Percentiles rank a stretch among this genome's conserved stretches.
Conservation (phyloP, 805 yeast species). For the Metschnikowia lunata region DNA sequence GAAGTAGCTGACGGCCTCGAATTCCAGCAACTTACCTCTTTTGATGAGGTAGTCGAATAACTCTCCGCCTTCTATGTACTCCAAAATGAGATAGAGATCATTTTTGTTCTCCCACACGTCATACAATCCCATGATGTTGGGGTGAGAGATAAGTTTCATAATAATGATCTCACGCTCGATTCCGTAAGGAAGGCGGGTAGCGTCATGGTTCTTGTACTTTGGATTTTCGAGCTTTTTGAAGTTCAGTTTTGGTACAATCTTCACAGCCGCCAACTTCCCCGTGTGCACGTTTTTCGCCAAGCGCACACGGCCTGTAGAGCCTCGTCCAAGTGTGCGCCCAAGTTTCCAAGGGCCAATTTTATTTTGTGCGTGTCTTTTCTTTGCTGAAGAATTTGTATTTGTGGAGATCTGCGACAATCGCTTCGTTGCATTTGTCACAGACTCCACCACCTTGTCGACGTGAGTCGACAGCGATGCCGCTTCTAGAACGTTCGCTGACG, state of each 20-base stretch:
- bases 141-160: conserved; percentile 76
- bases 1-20: conserved; percentile 86
- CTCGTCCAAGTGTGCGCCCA: conserved; percentile 91
- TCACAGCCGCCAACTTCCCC: conserved; percentile 92
- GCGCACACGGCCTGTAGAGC: conserved; percentile 94
- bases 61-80: conserved; percentile 97
- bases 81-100: conserved; percentile 80
- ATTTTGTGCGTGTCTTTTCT: conserved; percentile 45
- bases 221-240: conserved; percentile 49
- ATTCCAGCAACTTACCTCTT: conserved; percentile 81
- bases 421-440: conserved; percentile 44
- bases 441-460: conserved; percentile 41
- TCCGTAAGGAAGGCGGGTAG: conserved; percentile 67
- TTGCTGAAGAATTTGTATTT: conserved; percentile 36
- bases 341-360: conserved; percentile 95
- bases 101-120: conserved; percentile 88
- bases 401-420: conserved; percentile 48
- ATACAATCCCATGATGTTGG: conserved; percentile 71
- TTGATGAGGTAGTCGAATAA: conserved; percentile 87
- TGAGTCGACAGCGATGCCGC: conserved; percentile 17
- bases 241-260: conserved; percentile 85
- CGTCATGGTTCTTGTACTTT: conserved; percentile 42
- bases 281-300: conserved; percentile 82
- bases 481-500: conserved; percentile 11
- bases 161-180: conserved; percentile 82